Percentiles rank a stretch among this genome's conserved stretches.
Conservation (phyloP, 768 basidiomycete species). For the Rhodocollybia butyracea region DNA sequence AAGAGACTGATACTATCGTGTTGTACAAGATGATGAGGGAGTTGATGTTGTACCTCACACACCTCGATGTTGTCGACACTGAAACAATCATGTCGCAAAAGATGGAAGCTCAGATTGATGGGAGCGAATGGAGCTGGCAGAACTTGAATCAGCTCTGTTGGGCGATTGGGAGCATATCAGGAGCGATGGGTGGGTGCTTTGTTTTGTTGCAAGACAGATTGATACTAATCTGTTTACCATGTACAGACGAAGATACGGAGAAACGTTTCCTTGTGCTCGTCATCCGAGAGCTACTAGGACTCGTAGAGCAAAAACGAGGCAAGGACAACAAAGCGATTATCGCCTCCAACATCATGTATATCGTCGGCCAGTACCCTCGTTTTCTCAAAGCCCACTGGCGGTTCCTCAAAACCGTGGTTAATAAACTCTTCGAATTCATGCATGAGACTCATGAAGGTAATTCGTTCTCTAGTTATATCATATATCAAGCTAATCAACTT, state of each 20-base stretch:
- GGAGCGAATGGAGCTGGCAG: slow-evolving; percentile 79
- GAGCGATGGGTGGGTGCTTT: slow-evolving; percentile 69
- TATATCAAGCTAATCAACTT: too few species aligned
- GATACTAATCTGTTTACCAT: background rate
- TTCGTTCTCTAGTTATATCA: background rate
- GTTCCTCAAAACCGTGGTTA: slow-evolving; percentile 83
- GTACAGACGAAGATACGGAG: slow-evolving; percentile 72
- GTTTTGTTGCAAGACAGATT: background rate
- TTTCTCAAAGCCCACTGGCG: slow-evolving; percentile 88
- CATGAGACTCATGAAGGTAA: slow-evolving; percentile 79
- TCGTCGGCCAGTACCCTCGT: slow-evolving; percentile 79
- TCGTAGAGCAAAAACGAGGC: slow-evolving; percentile 78
- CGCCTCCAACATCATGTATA: slow-evolving; percentile 71
- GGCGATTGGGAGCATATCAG: slow-evolving; percentile 82
- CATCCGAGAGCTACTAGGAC: slow-evolving; percentile 74
- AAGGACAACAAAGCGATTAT: slow-evolving; percentile 87
- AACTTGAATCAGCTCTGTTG: slow-evolving; percentile 81
- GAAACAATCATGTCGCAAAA: slow-evolving; percentile 79
- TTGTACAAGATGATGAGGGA: slow-evolving; percentile 82
- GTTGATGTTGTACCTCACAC: slow-evolving; percentile 75
- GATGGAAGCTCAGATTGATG: slow-evolving; percentile 71
- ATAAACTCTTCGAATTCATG: slow-evolving; percentile 85
- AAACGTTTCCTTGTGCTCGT: slow-evolving; percentile 81
- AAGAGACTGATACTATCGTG: slow-evolving; percentile 78
- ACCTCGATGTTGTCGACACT: slow-evolving; percentile 72